Evolutionary conservation across 768 basidiomycete genomes (phyloP), one percentile per base, ranked within the genome.

Genomic region (Lanmaoa pseudosensibilis): DNA sequence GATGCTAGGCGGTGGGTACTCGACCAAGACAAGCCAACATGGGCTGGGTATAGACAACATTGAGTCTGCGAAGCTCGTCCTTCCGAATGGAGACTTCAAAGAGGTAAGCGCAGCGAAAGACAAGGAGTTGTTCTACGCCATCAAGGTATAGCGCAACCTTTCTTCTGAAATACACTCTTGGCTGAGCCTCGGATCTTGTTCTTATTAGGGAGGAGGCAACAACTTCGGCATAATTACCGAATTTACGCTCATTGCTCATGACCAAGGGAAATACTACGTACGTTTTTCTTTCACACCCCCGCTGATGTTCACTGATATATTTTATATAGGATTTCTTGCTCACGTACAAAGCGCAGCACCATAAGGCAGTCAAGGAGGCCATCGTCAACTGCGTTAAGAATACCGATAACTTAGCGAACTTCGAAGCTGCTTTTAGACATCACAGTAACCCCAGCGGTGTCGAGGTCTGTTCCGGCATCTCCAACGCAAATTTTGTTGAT

Each of bases 1-100:
- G 60, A 47, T 72, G 36, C 54, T 75, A 6, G 74, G 74, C 13
- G 72, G 72, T 16, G 74, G 74, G 4, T 75, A 68, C 59, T 71
- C 73, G 0, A 58, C 65, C 56, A 68, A 68, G 48, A 73, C 69
- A 5, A 76, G 70, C 46, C 66, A 73, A 46, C 65, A 65, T 54
- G 72, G 74, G 6, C 56, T 75, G 11, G 64, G 65, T 11, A 60
- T 75, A 32, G 75, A 76, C 59, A 75, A 72, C 51, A 44, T 76
- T 16, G 55, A 54, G 15, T 58, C 46, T 38, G 65, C 62, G 25
- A 56, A 68, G 44, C 54, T 74, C n/a, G 69, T 73, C 21, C 45
- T 68, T 4, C 72, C 73, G 16, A 66, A 64, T 46, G 74, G 74
- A 2, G 56, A 57, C 0, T 50, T 65, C 9, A 38, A 27, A 18